Evolutionary conservation across 2,329 filamentous ascomycete species (phyloP).

Genomic region (Arthrobotrys musiformis): DNA sequence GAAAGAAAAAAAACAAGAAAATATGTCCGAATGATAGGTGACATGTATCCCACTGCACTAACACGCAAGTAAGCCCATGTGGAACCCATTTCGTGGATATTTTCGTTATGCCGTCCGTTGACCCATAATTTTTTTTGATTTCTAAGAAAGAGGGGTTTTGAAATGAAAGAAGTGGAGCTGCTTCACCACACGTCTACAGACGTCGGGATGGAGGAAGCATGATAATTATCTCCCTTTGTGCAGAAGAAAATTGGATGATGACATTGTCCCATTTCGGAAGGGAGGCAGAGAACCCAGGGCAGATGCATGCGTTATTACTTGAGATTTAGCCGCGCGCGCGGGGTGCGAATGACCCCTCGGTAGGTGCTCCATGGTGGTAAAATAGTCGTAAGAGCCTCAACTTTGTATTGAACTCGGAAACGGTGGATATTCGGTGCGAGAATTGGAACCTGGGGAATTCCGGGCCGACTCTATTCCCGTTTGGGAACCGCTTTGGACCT

Average conservation of each 20-base stretch:
- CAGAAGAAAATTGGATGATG: slow-evolving; percentile 36
- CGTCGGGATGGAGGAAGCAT: slow-evolving; percentile 6
- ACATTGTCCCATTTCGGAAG: slow-evolving; percentile 26
- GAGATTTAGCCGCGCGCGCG: slow-evolving; percentile 52
- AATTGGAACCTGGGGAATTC: slow-evolving; percentile 1
- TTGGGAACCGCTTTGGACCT: slow-evolving; percentile 47
- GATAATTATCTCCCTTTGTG: not conserved
- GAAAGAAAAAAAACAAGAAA: not conserved
- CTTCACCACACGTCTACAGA: slow-evolving; percentile 37
- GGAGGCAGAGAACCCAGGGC: slow-evolving; percentile 13
- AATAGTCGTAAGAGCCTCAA: slow-evolving; percentile 51
- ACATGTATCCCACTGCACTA: not conserved
- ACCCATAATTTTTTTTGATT: slow-evolving; percentile 33
- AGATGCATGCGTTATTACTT: slow-evolving; percentile 18
- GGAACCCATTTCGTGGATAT: not conserved
- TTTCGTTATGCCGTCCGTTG: not conserved
- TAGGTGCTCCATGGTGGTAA: too few relatives aligned
- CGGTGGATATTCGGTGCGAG: not conserved
- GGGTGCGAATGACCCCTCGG: slow-evolving; percentile 18
- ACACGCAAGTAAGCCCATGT: slow-evolving; percentile 10
- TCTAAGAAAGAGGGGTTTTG: slow-evolving; percentile 35
- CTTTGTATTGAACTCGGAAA: slow-evolving; percentile 9
- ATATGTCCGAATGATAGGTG: not conserved
- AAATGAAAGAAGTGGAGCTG: slow-evolving; percentile 24
- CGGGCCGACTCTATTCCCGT: slow-evolving; percentile 31